A percentile compares a stretch with the other conserved stretches of the same genome.
Evolutionary conservation across 2,329 filamentous ascomycete species (phyloP).

Genomic region (Dothidotthia symphoricarpi): DNA sequence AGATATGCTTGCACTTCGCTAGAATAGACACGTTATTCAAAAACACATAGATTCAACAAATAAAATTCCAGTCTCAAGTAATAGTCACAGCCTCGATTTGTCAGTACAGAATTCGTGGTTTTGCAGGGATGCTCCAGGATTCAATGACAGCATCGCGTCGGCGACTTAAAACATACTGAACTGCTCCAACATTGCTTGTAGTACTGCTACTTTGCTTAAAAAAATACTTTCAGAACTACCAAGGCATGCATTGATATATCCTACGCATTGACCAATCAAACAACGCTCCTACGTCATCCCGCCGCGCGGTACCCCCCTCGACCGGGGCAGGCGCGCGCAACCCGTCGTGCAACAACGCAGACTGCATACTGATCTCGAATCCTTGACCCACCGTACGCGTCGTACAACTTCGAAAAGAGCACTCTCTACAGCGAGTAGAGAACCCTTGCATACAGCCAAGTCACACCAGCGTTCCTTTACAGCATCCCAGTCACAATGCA

Average conservation of each 20-base stretch:
- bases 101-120: no score
- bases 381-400: neutral
- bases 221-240: neutral
- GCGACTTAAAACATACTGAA: no score
- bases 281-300: constrained; percentile 19
- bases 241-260: neutral
- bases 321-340: constrained; percentile 9
- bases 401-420: neutral
- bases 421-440: neutral
- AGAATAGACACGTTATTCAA: neutral
- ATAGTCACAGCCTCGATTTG: no score
- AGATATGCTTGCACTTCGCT: neutral
- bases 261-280: constrained; percentile 9
- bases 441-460: neutral
- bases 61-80: no score
- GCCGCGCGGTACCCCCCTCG: constrained; percentile 10
- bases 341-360: constrained; percentile 12
- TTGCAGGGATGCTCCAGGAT: no score
- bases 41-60: no score
- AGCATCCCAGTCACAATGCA: constrained; percentile 4
- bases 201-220: neutral
- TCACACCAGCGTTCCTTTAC: constrained; percentile 4
- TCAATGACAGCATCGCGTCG: no score
- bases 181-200: no score
- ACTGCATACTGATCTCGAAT: constrained; percentile 9